Evolutionary conservation across 2,329 filamentous ascomycete species (phyloP).

Genomic region (Fusarium buharicum): DNA sequence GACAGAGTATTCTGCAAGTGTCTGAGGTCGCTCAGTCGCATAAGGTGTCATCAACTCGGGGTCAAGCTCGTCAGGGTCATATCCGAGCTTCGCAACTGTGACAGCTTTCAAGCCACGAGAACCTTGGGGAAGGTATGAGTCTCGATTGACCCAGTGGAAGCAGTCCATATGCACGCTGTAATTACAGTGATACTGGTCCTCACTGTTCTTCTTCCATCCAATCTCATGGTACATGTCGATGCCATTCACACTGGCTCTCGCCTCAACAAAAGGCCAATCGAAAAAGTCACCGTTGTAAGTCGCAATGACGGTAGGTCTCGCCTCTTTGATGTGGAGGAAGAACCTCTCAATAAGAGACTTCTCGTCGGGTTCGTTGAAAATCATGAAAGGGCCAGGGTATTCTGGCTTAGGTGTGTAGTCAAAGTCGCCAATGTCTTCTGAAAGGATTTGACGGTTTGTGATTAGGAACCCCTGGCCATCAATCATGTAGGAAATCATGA

Average conservation of each 20-base stretch:
- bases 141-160: constrained; percentile 98
- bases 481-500: constrained; percentile 99
- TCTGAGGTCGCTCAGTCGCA: constrained; percentile 91
- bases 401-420: constrained; percentile 98
- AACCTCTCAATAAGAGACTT: constrained; percentile 89
- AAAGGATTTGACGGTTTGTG: constrained; percentile 97
- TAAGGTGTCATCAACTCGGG: constrained; percentile 96
- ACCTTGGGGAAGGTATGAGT: constrained; percentile 96
- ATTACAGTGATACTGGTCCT: constrained; percentile 95
- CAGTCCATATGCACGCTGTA: constrained; percentile 99
- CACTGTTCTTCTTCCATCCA: constrained; percentile 92
- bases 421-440: constrained; percentile 96
- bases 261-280: constrained; percentile 99
- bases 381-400: constrained; percentile 94
- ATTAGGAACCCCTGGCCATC: constrained; percentile 98
- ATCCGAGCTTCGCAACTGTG: constrained; percentile 96
- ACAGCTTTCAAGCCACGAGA: constrained; percentile 97
- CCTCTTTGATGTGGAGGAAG: constrained; percentile 95
- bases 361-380: constrained; percentile 98
- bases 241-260: constrained; percentile 89
- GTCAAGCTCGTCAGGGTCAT: constrained; percentile 97
- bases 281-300: constrained; percentile 99
- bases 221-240: constrained; percentile 99
- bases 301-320: constrained; percentile 93
- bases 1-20: constrained; percentile 95